phyloP scores from a whole-genome alignment of 2,329 filamentous ascomycete genomes.

The Graphium sp. region DNA sequence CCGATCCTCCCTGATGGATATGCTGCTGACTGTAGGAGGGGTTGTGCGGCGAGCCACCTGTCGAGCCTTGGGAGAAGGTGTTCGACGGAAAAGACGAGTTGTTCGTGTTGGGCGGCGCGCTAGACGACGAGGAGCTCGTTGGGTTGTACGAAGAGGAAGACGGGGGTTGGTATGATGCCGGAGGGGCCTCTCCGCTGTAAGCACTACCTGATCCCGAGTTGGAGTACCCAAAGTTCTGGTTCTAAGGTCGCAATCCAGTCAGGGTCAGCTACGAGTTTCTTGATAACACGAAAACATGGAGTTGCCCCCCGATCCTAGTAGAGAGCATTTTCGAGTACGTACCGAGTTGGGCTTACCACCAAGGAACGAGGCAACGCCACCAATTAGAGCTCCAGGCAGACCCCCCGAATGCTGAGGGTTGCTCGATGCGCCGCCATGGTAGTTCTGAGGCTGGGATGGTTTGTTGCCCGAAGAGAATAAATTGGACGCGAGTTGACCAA shows the following conservation, averaged over 20 bases:
- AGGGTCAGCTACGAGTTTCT: neutral
- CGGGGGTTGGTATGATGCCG: constrained; percentile 36
- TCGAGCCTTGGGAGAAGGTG: too few relatives aligned
- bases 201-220: constrained; percentile 32
- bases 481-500: constrained; percentile 38
- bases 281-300: too few relatives aligned
- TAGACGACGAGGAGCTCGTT: too few relatives aligned
- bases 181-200: constrained; percentile 47
- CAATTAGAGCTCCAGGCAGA: constrained; percentile 34
- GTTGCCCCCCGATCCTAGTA: neutral
- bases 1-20: too few relatives aligned
- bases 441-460: constrained; percentile 19
- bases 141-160: constrained; percentile 9
- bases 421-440: constrained; percentile 27
- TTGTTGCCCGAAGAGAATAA: constrained; percentile 26
- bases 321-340: constrained; percentile 8
- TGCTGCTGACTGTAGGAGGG: too few relatives aligned
- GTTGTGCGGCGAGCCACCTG: too few relatives aligned
- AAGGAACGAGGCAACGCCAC: constrained; percentile 34
- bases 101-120: too few relatives aligned
- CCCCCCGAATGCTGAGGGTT: constrained; percentile 22
- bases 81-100: too few relatives aligned
- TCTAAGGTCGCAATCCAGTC: constrained; percentile 13
- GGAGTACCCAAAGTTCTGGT: constrained; percentile 47
- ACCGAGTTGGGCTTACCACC: constrained; percentile 25